phyloP scores from a whole-genome alignment of 768 basidiomycete genomes.

The Trametes cinnabarina region DNA sequence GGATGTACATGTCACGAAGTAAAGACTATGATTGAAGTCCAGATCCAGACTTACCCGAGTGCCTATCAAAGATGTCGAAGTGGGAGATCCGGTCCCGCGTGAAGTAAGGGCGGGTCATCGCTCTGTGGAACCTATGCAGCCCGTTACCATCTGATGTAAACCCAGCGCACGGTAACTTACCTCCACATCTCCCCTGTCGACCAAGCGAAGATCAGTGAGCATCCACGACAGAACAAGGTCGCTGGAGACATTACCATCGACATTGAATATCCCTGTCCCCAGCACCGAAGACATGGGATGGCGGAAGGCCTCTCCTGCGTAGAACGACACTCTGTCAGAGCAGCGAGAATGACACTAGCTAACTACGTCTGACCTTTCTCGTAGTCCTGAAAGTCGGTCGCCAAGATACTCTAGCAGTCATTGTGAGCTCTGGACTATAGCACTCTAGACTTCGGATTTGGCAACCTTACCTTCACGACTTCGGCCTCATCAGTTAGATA shows the following conservation, averaged over 20 bases:
- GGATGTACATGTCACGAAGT: too few species aligned
- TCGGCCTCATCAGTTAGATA: constrained; percentile 23
- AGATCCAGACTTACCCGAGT: constrained; percentile 31
- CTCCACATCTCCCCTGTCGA: constrained; percentile 31
- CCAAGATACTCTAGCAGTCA: constrained; percentile 35
- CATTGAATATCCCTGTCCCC: constrained; percentile 57
- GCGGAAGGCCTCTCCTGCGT: constrained; percentile 34
- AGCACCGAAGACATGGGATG: constrained; percentile 35
- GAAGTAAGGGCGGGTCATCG: constrained; percentile 40
- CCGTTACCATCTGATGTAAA: neutral
- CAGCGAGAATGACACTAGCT: too few species aligned
- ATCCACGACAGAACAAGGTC: neutral
- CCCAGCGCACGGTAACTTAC: constrained; percentile 9
- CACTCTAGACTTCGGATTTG: neutral
- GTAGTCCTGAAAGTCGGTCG: constrained; percentile 43
- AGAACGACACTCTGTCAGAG: neutral
- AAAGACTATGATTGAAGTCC: too few species aligned
- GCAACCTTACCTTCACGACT: constrained; percentile 33
- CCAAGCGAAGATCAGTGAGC: neutral
- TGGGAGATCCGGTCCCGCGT: constrained; percentile 34
- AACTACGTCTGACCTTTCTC: constrained; percentile 42
- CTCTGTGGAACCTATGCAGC: constrained; percentile 29
- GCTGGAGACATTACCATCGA: constrained; percentile 39
- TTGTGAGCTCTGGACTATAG: neutral
- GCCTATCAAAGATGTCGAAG: constrained; percentile 35